Evolutionary conservation across 2,329 filamentous ascomycete genomes (phyloP).

Genomic region (Boeremia exigua): DNA sequence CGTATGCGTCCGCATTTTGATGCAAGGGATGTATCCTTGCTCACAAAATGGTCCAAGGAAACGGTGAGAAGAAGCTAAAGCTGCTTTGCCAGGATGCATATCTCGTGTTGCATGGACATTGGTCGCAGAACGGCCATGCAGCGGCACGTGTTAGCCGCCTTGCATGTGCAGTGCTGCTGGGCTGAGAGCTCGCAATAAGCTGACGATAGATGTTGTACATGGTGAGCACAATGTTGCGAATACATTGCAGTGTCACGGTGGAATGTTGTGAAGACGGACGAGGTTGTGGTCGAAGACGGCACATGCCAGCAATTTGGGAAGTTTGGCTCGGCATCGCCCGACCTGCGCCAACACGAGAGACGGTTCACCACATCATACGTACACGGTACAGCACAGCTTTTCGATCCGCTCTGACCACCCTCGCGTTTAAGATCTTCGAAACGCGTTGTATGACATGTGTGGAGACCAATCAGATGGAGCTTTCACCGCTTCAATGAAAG

Average conservation of each 20-base stretch:
- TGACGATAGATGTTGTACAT: conserved; percentile 18
- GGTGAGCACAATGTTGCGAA: conserved; percentile 12
- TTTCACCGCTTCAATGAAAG: conserved; percentile 39
- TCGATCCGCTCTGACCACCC: conserved; percentile 16
- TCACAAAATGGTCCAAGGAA: conserved; percentile 23
- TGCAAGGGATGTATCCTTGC: conserved; percentile 14
- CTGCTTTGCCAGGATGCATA: conserved; percentile 8
- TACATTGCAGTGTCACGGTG: conserved; percentile 7
- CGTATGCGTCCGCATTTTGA: conserved; percentile 18
- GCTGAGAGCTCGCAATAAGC: conserved; percentile 35
- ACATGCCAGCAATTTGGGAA: background rate
- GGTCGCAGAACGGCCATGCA: conserved; percentile 17
- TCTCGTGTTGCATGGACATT: conserved; percentile 27
- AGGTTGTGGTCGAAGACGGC: background rate
- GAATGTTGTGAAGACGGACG: background rate
- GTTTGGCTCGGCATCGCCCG: conserved; percentile 2
- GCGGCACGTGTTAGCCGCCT: conserved; percentile 20
- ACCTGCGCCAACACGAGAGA: conserved; percentile 5
- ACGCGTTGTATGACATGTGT: conserved; percentile 13
- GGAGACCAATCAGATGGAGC: conserved; percentile 32
- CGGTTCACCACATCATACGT: conserved; percentile 3
- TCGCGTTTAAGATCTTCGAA: conserved; percentile 14
- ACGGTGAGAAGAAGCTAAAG: conserved; percentile 28
- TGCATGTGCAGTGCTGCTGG: conserved; percentile 21
- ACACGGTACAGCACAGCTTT: conserved; percentile 14